Evolutionary conservation across 352 stramenopile species (phyloP), one percentile per base, ranked within the genome.

Genomic region (Phytophthora hibernalis): DNA sequence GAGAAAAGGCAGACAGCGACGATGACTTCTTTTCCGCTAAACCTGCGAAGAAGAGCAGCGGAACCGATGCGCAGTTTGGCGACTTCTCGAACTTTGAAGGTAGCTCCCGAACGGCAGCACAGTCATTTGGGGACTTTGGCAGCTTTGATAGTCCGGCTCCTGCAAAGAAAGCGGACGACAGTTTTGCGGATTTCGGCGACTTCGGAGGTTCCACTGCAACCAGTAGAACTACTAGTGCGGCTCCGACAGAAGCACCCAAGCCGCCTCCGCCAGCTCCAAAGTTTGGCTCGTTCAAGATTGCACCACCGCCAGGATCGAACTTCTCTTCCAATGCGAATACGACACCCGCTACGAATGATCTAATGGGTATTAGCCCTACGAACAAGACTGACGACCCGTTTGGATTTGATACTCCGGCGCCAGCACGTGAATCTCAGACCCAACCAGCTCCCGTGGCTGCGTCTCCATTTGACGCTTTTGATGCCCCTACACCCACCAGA

Each of bases 61-160:
- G 30, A 42, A 18, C 52, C 40, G 74, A 75, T 13, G 81, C 74
- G 20, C n/a, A 26, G 6, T 48, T 48, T 26, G 42, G 42, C 2
- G 89, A 96, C 42, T 96, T 96, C 54, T 90, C 85, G 8, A 79
- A 72, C 47, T 96, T 96, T 61, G 72, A 85, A 31, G 69, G 61
- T 4, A 68, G 72, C 43, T 78, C 74, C 37, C 76, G 72, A 48
- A 70, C 77, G 30, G 52, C 45, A 42, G 35, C 62, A 5, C 59
- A 72, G 16, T 75, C 55, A 0, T 80, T 82, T 51, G 72, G 59
- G 18, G 80, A 79, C 49, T 93, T 96, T 57, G 71, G 72, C 15
- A 64, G 68, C 26, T 95, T 93, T 60, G 74, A 52, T 49, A 68
- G n/a, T 12, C 28, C 63, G n/a, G 54, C 68, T 45, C 28, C 50